These are phyloP conservation scores for Codiaeum variegatum DNA, from an alignment of 441 rosid genomes.

Conservation along the genomic window DNA sequence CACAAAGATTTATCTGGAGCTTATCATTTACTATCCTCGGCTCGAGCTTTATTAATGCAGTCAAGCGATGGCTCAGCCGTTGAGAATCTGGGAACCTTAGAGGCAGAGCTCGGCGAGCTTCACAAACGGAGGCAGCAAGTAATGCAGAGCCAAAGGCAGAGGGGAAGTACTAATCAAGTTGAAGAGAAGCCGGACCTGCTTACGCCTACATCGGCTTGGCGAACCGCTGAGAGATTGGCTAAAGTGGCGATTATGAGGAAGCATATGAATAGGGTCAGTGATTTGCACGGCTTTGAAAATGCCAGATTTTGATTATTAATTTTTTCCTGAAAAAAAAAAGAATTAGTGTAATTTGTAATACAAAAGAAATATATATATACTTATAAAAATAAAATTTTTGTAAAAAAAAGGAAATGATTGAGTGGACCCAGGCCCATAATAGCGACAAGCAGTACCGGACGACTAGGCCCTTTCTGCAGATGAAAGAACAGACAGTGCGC, in stretches of 20 bases:
- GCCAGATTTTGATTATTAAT: constrained; percentile 66
- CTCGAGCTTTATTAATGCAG: constrained; percentile 60
- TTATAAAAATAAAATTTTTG: constrained; percentile 13
- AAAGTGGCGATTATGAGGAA: constrained; percentile 85
- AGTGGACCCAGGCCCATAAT: constrained; percentile 29
- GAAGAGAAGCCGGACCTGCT: constrained; percentile 59
- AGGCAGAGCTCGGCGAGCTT: constrained; percentile 63
- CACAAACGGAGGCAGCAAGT: constrained; percentile 32
- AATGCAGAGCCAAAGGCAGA: constrained; percentile 26
- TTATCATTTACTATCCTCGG: constrained; percentile 59
- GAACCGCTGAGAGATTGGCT: constrained; percentile 89
- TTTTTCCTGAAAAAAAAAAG: neutral
- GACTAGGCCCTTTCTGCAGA: constrained; percentile 48
- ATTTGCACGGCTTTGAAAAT: constrained; percentile 88
- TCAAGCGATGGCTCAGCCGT: constrained; percentile 34
- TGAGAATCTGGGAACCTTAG: constrained; percentile 50
- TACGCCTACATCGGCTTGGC: constrained; percentile 92
- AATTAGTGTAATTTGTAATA: constrained; percentile 19
- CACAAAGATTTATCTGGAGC: constrained; percentile 53
- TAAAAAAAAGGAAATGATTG: constrained; percentile 15
- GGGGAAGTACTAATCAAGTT: constrained; percentile 13
- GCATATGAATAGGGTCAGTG: constrained; percentile 88
- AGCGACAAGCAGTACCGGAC: constrained; percentile 51
- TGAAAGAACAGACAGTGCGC: constrained; percentile 10
- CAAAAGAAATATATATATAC: constrained; percentile 11